These are phyloP conservation scores for Phalaenopsis hybrid DNA, from an alignment of 116 monocot species.

Conservation along the genomic window DNA sequence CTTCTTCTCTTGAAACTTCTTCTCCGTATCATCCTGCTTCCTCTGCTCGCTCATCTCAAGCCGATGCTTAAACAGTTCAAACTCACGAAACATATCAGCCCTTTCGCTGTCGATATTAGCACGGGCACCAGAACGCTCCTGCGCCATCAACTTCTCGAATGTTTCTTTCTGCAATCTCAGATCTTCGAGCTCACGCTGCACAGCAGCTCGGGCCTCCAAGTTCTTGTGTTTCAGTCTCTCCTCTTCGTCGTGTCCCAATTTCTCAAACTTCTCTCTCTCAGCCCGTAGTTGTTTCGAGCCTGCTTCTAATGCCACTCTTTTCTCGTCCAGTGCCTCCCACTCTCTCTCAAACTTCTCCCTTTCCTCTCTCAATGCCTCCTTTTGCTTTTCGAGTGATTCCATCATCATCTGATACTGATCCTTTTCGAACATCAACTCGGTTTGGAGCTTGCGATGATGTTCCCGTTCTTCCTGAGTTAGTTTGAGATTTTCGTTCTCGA, in stretches of 20 bases:
- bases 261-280: conserved; percentile 59
- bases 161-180: conserved; percentile 60
- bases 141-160: conserved; percentile 57
- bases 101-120: conserved; percentile 50
- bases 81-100: conserved; percentile 52
- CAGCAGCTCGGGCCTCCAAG: conserved; percentile 20
- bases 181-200: conserved; percentile 52
- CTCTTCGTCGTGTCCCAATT: conserved; percentile 56
- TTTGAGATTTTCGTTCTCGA: conserved; percentile 54
- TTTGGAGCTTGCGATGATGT: conserved; percentile 38
- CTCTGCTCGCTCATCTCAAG: conserved; percentile 72
- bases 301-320: conserved; percentile 33
- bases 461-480: conserved; percentile 64
- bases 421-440: conserved; percentile 71
- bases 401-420: conserved; percentile 55
- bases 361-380: conserved; percentile 62
- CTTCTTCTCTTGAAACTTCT: conserved; percentile 45
- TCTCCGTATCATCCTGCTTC: conserved; percentile 47
- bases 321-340: conserved; percentile 87
- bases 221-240: conserved; percentile 52
- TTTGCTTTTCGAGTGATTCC: conserved; percentile 52
- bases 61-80: conserved; percentile 69
- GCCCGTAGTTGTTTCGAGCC: conserved; percentile 39
- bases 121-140: conserved; percentile 39
- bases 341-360: conserved; percentile 78